Evolutionary conservation across 2,329 filamentous ascomycete genomes (phyloP), one percentile per base, ranked within the genome.

Genomic region (Aspergillus ochraceus): DNA sequence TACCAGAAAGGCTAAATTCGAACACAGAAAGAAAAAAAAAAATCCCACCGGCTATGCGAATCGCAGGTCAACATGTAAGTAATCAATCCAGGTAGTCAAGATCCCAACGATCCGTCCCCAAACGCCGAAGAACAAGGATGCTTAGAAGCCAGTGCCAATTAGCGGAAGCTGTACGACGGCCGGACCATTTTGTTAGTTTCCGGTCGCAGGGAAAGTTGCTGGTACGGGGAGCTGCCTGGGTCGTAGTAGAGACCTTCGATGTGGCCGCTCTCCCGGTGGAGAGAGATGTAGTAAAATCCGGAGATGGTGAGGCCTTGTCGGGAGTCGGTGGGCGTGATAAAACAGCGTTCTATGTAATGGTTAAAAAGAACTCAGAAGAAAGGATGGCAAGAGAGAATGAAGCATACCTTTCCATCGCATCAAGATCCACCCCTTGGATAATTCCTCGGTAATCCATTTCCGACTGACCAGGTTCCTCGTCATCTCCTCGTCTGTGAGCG

Each of bases 201-300:
- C 2, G 80, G 79, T 39, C 73, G 73, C 52, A 82, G 67, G 39
- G 74, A 77, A 22, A 82, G 63, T 59, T 80, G 76, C 52, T 82
- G 80, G 60, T 81, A 82, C 6, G 80, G 80, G 20, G 78, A 80
- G 60, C 79, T 81, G 49, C 77, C 77, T 0, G 79, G 79, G 55
- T 82, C 80, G 63, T 81, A 81, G 52, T 82, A 82, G 49, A 82
- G 66, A 10, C 80, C 80, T 57, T 81, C 79, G 39, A 82, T 76
- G 36, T 77, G 70, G 19, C 80, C 80, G 26, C 75, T 76, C 47
- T 76, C 74, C 36, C 80, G 77, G 59, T 77, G 71, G 39, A 82
- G 66, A 19, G 79, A 79, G 47, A 82, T 77, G 60, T 82, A 82
- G 60, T 82, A 82, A 65, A 82, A 82, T 1, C 80, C 80, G 36